phyloP scores from a whole-genome alignment of 2,329 filamentous ascomycete genomes.

The Calonectria naviculata region DNA sequence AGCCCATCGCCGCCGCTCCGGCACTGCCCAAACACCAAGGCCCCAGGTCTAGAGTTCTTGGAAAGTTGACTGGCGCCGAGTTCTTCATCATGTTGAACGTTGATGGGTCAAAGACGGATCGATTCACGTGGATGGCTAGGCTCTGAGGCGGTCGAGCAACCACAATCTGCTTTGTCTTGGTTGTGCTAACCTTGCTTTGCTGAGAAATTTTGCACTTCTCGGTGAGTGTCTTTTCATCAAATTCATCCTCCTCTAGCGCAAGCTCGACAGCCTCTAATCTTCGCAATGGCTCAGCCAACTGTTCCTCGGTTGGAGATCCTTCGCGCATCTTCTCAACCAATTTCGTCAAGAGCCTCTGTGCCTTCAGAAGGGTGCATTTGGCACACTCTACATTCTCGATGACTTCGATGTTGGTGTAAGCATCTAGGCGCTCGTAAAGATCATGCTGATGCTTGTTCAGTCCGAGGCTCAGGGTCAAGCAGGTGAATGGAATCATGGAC shows the following conservation, averaged over 20 bases:
- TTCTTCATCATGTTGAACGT: slow-evolving; percentile 89
- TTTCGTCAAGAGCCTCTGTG: slow-evolving; percentile 58
- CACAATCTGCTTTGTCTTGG: slow-evolving; percentile 90
- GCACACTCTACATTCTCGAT: slow-evolving; percentile 93
- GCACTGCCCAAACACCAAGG: slow-evolving; percentile 84
- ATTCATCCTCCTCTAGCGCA: slow-evolving; percentile 83
- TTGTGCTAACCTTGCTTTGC: slow-evolving; percentile 77
- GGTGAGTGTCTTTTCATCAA: slow-evolving; percentile 74
- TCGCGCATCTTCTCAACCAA: slow-evolving; percentile 56
- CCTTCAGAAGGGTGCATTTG: slow-evolving; percentile 84
- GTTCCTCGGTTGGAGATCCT: slow-evolving; percentile 54
- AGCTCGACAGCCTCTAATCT: slow-evolving; percentile 75
- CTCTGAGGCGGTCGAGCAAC: slow-evolving; percentile 85
- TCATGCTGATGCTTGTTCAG: slow-evolving; percentile 71
- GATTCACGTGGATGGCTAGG: slow-evolving; percentile 88
- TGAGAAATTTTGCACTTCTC: slow-evolving; percentile 74
- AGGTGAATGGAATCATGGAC: slow-evolving; percentile 93
- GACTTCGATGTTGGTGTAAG: slow-evolving; percentile 84
- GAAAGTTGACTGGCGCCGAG: slow-evolving; percentile 81
- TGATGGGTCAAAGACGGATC: slow-evolving; percentile 88
- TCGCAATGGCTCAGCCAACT: slow-evolving; percentile 60
- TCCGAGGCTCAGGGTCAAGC: slow-evolving; percentile 86
- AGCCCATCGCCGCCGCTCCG: slow-evolving; percentile 28
- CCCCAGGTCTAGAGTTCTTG: slow-evolving; percentile 77
- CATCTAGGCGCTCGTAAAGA: slow-evolving; percentile 82